phyloP scores from a whole-genome alignment of 2,329 filamentous ascomycete genomes.

The Alternaria sp. region DNA sequence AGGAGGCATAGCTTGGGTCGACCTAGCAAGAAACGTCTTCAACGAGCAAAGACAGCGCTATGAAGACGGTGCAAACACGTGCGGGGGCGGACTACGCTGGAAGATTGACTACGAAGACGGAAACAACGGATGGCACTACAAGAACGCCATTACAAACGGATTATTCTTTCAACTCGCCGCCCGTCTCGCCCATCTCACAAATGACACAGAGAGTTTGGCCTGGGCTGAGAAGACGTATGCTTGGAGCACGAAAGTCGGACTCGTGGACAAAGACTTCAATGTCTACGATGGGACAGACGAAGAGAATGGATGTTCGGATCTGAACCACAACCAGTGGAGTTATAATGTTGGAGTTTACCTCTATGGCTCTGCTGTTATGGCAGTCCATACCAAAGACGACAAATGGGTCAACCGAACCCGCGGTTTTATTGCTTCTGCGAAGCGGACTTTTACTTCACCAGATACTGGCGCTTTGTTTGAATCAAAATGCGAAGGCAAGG shows the following conservation, averaged over 20 bases:
- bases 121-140: conserved; percentile 76
- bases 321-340: conserved; percentile 56
- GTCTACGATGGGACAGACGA: conserved; percentile 62
- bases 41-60: conserved; percentile 73
- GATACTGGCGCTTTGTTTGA: conserved; percentile 56
- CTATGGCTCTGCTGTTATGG: conserved; percentile 55
- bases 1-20: conserved; percentile 63
- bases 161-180: conserved; percentile 82
- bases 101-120: conserved; percentile 77
- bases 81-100: conserved; percentile 73
- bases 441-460: conserved; percentile 31
- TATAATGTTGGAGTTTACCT: conserved; percentile 62
- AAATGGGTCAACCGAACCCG: conserved; percentile 36
- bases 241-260: conserved; percentile 57
- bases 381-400: conserved; percentile 24
- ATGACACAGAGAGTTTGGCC: conserved; percentile 59
- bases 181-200: conserved; percentile 71
- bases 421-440: conserved; percentile 47
- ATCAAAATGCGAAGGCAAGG: conserved; percentile 66
- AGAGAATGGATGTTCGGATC: conserved; percentile 53
- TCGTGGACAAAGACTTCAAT: conserved; percentile 58
- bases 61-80: conserved; percentile 64
- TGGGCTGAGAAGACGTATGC: conserved; percentile 73
- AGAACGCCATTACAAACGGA: conserved; percentile 80
- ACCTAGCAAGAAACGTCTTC: conserved; percentile 74